Conservation (phyloP, 2,329 filamentous ascomycete genomes). For the Colletotrichum caudatum region DNA sequence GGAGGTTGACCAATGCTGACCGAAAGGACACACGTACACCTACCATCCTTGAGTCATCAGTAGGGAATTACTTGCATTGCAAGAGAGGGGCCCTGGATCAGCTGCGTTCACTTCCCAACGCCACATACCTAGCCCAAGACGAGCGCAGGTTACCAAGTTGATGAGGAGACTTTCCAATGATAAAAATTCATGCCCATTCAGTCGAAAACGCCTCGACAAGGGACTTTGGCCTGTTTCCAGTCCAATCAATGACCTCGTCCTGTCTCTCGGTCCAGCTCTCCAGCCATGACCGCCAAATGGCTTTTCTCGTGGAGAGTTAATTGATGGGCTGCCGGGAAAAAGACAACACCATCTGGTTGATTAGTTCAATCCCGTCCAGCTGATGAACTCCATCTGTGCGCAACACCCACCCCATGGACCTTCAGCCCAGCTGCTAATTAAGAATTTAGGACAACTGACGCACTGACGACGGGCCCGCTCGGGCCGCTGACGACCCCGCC, state of each 20-base stretch:
- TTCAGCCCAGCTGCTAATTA: slow-evolving; percentile 18
- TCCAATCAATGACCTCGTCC: background rate
- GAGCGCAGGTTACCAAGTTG: background rate
- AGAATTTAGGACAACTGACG: background rate
- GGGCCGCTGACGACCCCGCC: slow-evolving; percentile 9
- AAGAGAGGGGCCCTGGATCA: background rate
- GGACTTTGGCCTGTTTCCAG: background rate
- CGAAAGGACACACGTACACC: background rate
- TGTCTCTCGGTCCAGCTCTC: background rate
- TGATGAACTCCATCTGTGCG: slow-evolving; percentile 37
- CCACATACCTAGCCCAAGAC: slow-evolving; percentile 5
- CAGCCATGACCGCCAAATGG: slow-evolving; percentile 1
- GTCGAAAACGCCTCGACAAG: background rate
- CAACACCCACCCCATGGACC: slow-evolving; percentile 25
- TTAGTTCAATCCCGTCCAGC: background rate
- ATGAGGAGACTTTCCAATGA: slow-evolving; percentile 2
- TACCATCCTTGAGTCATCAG: background rate
- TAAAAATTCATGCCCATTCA: background rate
- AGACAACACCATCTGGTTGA: slow-evolving; percentile 4
- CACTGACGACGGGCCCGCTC: slow-evolving; percentile 13
- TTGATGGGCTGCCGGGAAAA: slow-evolving; percentile 6
- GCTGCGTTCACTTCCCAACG: background rate
- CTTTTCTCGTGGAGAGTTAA: slow-evolving; percentile 21
- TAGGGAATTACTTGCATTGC: background rate
- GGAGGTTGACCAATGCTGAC: background rate